Percentiles rank a stretch among this genome's conserved stretches.
These are phyloP conservation scores for Ustilago sp. DNA, from an alignment of 1,284 basidiomycete genomes.

Conservation along the genomic window DNA sequence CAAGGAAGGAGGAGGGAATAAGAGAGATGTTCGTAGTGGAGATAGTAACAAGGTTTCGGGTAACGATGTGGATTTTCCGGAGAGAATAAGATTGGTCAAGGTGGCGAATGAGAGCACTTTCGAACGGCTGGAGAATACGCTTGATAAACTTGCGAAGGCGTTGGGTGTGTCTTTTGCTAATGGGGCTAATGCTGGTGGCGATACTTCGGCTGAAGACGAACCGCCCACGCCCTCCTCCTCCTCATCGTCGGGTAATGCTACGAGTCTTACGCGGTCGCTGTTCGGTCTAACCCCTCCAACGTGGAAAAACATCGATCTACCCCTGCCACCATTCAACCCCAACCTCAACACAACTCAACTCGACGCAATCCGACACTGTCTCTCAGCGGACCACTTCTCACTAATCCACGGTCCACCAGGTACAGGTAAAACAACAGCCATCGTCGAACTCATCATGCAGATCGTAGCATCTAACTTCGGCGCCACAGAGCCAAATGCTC, in stretches of 20 bases:
- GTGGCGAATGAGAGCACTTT: conserved; percentile 91
- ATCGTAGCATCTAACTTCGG: conserved; percentile 53
- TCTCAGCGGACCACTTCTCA: conserved; percentile 80
- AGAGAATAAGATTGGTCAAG: conserved; percentile 85
- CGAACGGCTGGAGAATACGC: conserved; percentile 74
- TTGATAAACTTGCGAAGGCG: conserved; percentile 43
- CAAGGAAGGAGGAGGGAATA: conserved; percentile 18
- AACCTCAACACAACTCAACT: conserved; percentile 86
- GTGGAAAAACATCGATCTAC: conserved; percentile 38
- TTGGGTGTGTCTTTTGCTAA: conserved; percentile 29
- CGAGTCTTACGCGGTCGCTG: conserved; percentile 57
- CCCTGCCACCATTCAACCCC: conserved; percentile 77
- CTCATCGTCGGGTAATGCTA: conserved; percentile 22
- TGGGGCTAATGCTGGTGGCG: conserved; percentile 13
- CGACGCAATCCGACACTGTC: conserved; percentile 80
- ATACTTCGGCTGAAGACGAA: conserved; percentile 40
- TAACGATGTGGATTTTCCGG: conserved; percentile 81
- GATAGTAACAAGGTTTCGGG: conserved; percentile 72
- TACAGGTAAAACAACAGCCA: conserved; percentile 65
- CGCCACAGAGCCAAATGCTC: conserved; percentile 17
- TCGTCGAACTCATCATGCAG: conserved; percentile 72
- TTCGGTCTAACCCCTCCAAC: conserved; percentile 45
- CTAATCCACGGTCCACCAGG: conserved; percentile 97
- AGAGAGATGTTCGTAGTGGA: conserved; percentile 32
- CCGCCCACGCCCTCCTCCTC: conserved; percentile 1